Base-by-base conservation (phyloP, 306 rosid genomes). In the Datisca glomerata region DNA sequence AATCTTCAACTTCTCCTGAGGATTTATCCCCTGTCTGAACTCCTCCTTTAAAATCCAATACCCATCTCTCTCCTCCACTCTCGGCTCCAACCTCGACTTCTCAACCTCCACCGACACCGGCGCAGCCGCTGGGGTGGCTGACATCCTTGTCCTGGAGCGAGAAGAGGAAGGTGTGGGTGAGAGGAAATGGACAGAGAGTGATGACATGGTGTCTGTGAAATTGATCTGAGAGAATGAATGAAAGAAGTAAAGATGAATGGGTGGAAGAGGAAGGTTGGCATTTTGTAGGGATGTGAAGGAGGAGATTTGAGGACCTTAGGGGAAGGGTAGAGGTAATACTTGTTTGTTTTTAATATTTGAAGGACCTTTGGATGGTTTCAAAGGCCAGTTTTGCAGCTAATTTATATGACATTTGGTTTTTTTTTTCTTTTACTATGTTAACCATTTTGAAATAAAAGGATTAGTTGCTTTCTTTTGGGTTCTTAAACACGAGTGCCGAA, bases 31-130 rank as follows among this genome's bases (percentile, higher is more conserved):
- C 24, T 42, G 68, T 43, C 93, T 77, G 53, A 64, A 68, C 62
- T 80, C 65, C 55, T 89, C 86, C 57, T 80, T 89, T 71, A 89
- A 44, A 5, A 89, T 72, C 93, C 83, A 89, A 19, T 45, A 79
- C 20, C 94, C 91, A 10, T 74, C 75, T 63, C 54, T 70, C 57
- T 77, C 77, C 56, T 80, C 93, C 60, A 83, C 83, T 49, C 97
- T 70, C 3, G 86, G 59, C 62, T 79, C 93, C 66, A 83, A 17
- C 73, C 94, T 83, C 1, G 51, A 45, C 6, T 59, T 41, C 8
- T 46, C 79, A 50, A 62, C 68, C 34, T 52, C 76, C 17, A 40
- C 28, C 19, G 49, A 10, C n/a, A 19, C 63, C 8, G 92, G 12
- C n/a, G 74, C 55, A 37, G 35, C 62, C 6, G 67, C 28, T 0